Evolutionary conservation across 176 grass and related monocot genomes (phyloP).

Genomic region (Elaeis guineensis): DNA sequence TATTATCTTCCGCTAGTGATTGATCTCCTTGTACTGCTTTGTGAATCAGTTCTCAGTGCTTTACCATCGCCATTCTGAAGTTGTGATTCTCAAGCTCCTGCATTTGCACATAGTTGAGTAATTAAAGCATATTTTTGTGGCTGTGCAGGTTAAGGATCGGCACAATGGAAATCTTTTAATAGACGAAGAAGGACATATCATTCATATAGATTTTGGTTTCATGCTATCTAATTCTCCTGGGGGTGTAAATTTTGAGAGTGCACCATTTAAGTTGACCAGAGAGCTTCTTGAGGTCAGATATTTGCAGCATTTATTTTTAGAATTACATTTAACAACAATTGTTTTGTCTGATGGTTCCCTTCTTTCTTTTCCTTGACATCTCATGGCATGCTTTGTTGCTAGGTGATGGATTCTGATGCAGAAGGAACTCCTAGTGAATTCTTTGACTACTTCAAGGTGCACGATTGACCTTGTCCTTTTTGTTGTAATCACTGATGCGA

Average conservation of each 20-base stretch:
- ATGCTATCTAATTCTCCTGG: constrained; percentile 99
- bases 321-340: constrained; percentile 4
- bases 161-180: constrained; percentile 96
- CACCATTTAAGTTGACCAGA: constrained; percentile 93
- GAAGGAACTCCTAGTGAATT: constrained; percentile 96
- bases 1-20: no score
- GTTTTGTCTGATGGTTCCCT: no score
- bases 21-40: no score
- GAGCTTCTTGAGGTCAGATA: constrained; percentile 94
- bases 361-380: neutral
- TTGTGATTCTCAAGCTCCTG: no score
- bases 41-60: no score
- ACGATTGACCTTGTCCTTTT: constrained; percentile 12
- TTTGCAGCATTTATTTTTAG: neutral
- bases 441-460: constrained; percentile 99
- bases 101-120: no score
- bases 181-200: constrained; percentile 98
- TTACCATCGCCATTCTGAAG: no score
- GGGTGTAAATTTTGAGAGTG: constrained; percentile 97
- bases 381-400: constrained; percentile 14
- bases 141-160: constrained; percentile 75
- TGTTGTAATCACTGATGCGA: neutral
- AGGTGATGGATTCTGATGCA: constrained; percentile 99
- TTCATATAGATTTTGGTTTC: constrained; percentile 99
- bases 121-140: no score